Percentiles rank a stretch among this genome's conserved stretches.
Evolutionary conservation across 345 rosid species (phyloP).

Genomic region (Raphanus raphanistrum): DNA sequence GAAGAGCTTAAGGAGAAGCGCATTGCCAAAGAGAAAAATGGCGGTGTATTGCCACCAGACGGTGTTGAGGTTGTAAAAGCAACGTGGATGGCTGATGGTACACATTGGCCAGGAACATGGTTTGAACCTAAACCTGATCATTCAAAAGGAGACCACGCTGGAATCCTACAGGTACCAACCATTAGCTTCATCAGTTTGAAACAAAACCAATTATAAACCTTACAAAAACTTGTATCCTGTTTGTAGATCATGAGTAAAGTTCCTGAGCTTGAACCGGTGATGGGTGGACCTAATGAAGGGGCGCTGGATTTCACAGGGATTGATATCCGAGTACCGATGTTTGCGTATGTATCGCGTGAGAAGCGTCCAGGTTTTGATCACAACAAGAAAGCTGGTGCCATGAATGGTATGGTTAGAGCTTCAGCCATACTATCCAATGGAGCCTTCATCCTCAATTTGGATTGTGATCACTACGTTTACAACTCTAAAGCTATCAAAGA

Average conservation of each 20-base stretch:
- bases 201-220: slow-evolving; percentile 2
- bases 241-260: slow-evolving; percentile 75
- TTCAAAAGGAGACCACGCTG: slow-evolving; percentile 87
- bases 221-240: slow-evolving; percentile 8
- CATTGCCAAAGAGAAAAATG: slow-evolving; percentile 56
- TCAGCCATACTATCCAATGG: slow-evolving; percentile 85
- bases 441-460: slow-evolving; percentile 78
- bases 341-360: slow-evolving; percentile 79
- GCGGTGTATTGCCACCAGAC: slow-evolving; percentile 51
- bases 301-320: slow-evolving; percentile 68
- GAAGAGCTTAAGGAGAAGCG: slow-evolving; percentile 65
- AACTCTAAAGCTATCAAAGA: slow-evolving; percentile 74
- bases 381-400: slow-evolving; percentile 93
- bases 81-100: slow-evolving; percentile 99
- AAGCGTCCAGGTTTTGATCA: slow-evolving; percentile 83
- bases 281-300: slow-evolving; percentile 71
- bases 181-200: not conserved
- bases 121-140: slow-evolving; percentile 61
- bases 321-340: slow-evolving; percentile 79
- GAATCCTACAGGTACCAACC: slow-evolving; percentile 51
- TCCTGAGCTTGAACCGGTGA: slow-evolving; percentile 66
- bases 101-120: slow-evolving; percentile 99
- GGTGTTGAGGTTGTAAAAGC: slow-evolving; percentile 55
- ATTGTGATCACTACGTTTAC: slow-evolving; percentile 85
- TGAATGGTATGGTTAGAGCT: slow-evolving; percentile 94